Percentiles rank a stretch among this genome's conserved stretches.
These are phyloP conservation scores for Didymellaceae sp. DNA, from an alignment of 2,329 filamentous ascomycete species.

Conservation along the genomic window DNA sequence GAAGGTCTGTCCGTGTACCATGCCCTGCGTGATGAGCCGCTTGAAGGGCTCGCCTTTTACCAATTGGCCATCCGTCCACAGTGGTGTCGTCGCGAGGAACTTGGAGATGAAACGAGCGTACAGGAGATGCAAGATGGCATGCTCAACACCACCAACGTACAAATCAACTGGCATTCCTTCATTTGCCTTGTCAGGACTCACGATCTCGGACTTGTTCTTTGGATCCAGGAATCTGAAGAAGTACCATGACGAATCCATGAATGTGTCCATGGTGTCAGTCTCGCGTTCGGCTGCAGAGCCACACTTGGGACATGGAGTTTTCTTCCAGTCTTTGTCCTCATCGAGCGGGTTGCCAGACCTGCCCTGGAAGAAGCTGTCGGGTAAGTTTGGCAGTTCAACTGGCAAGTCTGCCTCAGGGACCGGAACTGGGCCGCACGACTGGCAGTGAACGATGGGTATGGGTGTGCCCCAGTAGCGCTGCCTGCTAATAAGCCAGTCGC, in stretches of 20 bases:
- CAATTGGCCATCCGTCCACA: conserved; percentile 49
- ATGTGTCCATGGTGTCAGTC: conserved; percentile 95
- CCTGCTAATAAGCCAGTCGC: conserved; percentile 91
- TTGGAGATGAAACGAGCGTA: conserved; percentile 93
- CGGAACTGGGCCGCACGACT: conserved; percentile 76
- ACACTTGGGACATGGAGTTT: conserved; percentile 78
- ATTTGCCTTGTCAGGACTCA: conserved; percentile 66
- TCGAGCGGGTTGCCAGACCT: conserved; percentile 80
- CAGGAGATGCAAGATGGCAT: conserved; percentile 87
- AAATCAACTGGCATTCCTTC: conserved; percentile 75
- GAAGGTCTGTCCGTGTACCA: conserved; percentile 90
- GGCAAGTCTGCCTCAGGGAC: conserved; percentile 80
- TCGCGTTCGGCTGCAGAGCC: conserved; percentile 74
- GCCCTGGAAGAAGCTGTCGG: conserved; percentile 70
- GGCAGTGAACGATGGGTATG: conserved; percentile 86
- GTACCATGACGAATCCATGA: conserved; percentile 96
- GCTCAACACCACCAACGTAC: conserved; percentile 90
- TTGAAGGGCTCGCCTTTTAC: conserved; percentile 75
- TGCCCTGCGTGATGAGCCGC: conserved; percentile 84
- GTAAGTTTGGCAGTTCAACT: conserved; percentile 73
- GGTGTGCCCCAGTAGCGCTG: conserved; percentile 92
- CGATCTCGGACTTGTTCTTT: conserved; percentile 65
- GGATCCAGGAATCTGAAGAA: conserved; percentile 81
- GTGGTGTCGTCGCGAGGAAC: conserved; percentile 68
- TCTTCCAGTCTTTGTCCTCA: conserved; percentile 73